Conservation (phyloP, 1,284 basidiomycete genomes). For the Golubevia pallescens region DNA sequence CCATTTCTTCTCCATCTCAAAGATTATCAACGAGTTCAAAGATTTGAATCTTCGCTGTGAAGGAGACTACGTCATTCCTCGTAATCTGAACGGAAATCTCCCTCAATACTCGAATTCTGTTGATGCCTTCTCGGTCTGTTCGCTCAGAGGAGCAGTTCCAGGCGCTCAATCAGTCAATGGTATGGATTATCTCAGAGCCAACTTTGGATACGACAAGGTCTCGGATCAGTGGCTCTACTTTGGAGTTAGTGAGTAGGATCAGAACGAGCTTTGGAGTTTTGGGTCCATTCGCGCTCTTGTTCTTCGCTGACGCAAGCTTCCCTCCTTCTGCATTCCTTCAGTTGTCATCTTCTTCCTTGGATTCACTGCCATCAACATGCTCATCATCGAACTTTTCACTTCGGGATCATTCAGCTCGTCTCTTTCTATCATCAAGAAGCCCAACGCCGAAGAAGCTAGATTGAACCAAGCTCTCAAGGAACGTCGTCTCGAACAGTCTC, state of each 20-base stretch:
- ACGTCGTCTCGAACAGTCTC: too few species aligned
- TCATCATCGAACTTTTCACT: constrained; percentile 28
- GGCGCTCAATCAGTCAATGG: constrained; percentile 22
- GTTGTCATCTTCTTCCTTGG: constrained; percentile 37
- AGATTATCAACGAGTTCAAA: constrained; percentile 9
- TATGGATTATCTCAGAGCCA: constrained; percentile 24
- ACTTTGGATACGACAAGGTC: constrained; percentile 24
- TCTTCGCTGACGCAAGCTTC: too few species aligned
- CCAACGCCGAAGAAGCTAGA: constrained; percentile 34
- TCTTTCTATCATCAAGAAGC: constrained; percentile 31
- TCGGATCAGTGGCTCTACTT: constrained; percentile 30
- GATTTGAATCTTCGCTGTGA: constrained; percentile 22
- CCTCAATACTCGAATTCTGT: too few species aligned
- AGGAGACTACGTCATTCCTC: constrained; percentile 28
- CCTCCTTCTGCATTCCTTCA: too few species aligned
- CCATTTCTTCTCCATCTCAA: background rate
- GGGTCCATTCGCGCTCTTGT: too few species aligned
- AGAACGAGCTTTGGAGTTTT: background rate
- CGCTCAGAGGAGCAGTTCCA: constrained; percentile 17
- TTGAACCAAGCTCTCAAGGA: constrained; percentile 35
- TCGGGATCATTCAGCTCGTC: constrained; percentile 18
- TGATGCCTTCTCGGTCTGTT: background rate
- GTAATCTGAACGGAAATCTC: constrained; percentile 16
- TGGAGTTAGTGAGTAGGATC: constrained; percentile 23
- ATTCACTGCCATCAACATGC: constrained; percentile 48